Base-by-base conservation (phyloP, 83 land plant species). In the Diphasiastrum complanatum region DNA sequence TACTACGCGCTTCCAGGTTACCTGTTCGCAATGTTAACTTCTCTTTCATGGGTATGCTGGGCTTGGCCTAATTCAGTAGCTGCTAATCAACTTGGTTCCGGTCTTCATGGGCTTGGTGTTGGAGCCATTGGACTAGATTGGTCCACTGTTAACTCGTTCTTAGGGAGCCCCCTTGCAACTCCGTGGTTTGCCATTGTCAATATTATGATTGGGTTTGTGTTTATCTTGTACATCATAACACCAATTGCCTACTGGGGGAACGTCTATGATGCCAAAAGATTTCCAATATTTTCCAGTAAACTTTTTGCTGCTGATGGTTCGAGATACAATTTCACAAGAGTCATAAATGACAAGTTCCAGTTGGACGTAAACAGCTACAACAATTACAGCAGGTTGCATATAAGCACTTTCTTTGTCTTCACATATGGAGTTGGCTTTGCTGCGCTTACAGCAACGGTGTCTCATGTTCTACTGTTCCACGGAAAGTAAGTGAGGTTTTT, bases 131-230 rank as follows among this genome's bases (percentile, higher is more conserved):
- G 81, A 29, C 52, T 89, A 23, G 95, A 89, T 69, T 89, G 95
- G 95, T 76, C 86, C 35, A 75, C 85, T 26, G 75, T 81, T 48
- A 73, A 86, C 0, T 51, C 87, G 19, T 89, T 75, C 65, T 84
- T 85, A 4, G 82, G 78, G 6, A 88, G 95, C 65, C 95, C 95
- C n/a, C 79, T 88, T 28, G 89, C 80, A 2, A 77, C 82, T 30
- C 95, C 89, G 10, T 82, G 84, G 81, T 89, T 89, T 47, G 90
- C 95, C 58, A 82, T 77, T 20, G 90, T 77, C 34, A 89, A 89
- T 68, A 77, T 89, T 1, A 71, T 74, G 19, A 79, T 61, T n/a
- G 90, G 95, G 11, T 89, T 77, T 45, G 8, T 79, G 5, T 26
- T 85, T 0, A 64, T 83, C 33, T 67, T 80, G 78, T 85, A 85